phyloP scores from a whole-genome alignment of 768 basidiomycete species.

The Coprinellus micaceus region DNA sequence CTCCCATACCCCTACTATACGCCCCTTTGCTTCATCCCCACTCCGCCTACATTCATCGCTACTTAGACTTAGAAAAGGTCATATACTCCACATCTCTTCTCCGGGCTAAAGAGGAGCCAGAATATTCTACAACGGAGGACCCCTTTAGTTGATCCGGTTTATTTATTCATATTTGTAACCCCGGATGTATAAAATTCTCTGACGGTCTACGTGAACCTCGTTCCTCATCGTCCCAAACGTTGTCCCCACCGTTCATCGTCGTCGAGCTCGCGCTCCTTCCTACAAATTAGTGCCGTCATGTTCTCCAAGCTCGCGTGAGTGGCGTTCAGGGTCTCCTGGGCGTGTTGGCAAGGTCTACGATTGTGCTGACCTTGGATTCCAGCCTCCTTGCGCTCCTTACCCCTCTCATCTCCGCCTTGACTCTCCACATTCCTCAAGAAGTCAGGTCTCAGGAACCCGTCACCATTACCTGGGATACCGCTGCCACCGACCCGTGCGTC shows the following conservation, averaged over 20 bases:
- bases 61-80: neutral
- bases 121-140: neutral
- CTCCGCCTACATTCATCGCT: neutral
- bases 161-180: constrained; percentile 12
- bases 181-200: constrained; percentile 16
- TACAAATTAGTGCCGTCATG: too few relatives aligned
- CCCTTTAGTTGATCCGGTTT: constrained; percentile 11
- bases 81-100: neutral
- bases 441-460: constrained; percentile 28
- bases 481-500: constrained; percentile 41
- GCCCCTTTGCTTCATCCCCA: too few relatives aligned
- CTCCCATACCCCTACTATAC: too few relatives aligned
- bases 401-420: constrained; percentile 47
- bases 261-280: too few relatives aligned
- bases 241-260: too few relatives aligned
- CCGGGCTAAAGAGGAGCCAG: neutral
- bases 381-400: constrained; percentile 41
- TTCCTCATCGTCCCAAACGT: constrained; percentile 15
- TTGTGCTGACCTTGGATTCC: neutral
- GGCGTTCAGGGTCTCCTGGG: too few relatives aligned
- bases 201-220: constrained; percentile 2
- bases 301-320: constrained; percentile 46
- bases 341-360: too few relatives aligned
- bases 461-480: constrained; percentile 46
- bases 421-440: constrained; percentile 33